Base-by-base conservation (phyloP, 306 rosid genomes). In the Vicia sativa region DNA sequence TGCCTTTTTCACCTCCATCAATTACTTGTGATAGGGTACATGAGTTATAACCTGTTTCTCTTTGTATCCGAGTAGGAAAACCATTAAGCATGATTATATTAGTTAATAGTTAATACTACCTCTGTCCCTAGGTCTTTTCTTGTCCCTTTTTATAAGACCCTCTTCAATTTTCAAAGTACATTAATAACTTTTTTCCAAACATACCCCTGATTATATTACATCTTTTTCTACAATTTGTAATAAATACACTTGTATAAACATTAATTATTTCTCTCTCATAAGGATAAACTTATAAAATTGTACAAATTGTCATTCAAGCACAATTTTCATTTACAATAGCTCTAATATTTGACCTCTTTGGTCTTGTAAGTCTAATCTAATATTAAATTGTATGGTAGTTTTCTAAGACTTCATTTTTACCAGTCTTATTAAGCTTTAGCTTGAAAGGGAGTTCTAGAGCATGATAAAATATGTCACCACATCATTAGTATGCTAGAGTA, bases 351-450 rank as follows among this genome's bases (percentile, higher is more conserved):
- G 53, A 46, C 23, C 53, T 46, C 23, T 46, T 15, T 15, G 53
- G 21, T 46, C 23, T 50, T 1, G 28, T 19, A 50, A 19, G 57
- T 50, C 55, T 49, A 25, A 19, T 50, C n/a, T 13, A 50, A 50
- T 19, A 52, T 21, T 21, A 9, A 9, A 52, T 21, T 49, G 58
- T 52, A 10, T 4, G 14, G 31, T 21, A 10, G 21, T 52, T 52
- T 52, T 19, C 58, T 21, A 52, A 19, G 14, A n/a, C 5, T 52
- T 52, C 11, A 52, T 19, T 10, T 9, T 21, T 52, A 21, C 21
- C n/a, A 52, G 21, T 23, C 31, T 55, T 55, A 26, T 11, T 26
- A 13, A 55, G 61, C 38, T 55, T 26, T 26, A 57, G 63, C 63
- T 13, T 14, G 63, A 31, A 14, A 57, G 63, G 13, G 63, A 57